These are phyloP conservation scores for Dactylellina sp. DNA, from an alignment of 2,329 filamentous ascomycete species.

Conservation along the genomic window DNA sequence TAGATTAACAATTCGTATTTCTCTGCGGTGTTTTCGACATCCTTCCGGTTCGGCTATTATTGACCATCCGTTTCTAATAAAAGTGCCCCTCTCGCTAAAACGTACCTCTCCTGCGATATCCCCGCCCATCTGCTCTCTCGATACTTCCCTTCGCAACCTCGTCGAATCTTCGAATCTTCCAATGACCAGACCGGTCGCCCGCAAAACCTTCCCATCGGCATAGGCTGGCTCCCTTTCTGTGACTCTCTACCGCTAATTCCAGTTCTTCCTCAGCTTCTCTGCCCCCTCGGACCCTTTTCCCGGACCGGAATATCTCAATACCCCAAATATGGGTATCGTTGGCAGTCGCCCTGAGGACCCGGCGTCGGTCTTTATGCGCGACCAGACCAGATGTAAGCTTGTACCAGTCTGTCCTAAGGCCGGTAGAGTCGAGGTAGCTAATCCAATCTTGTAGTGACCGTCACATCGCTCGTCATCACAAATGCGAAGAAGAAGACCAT, in stretches of 20 bases:
- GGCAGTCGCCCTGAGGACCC: conserved; percentile 89
- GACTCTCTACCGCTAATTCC: conserved; percentile 9
- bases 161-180: conserved; percentile 4
- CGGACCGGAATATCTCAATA: neutral
- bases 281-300: neutral
- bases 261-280: neutral
- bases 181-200: conserved; percentile 23
- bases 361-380: conserved; percentile 82
- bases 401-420: conserved; percentile 57
- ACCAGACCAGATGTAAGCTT: conserved; percentile 85
- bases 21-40: no score
- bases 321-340: conserved; percentile 83
- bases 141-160: neutral
- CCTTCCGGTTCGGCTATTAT: conserved; percentile 9
- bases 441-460: conserved; percentile 74
- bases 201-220: conserved; percentile 10
- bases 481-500: conserved; percentile 82
- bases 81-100: conserved; percentile 43
- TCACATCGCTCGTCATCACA: conserved; percentile 83
- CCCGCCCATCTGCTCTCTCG: conserved; percentile 13
- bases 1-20: conserved; percentile 20
- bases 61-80: neutral
- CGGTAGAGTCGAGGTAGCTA: conserved; percentile 57
- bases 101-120: conserved; percentile 23
- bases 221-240: conserved; percentile 24